Base-by-base conservation (phyloP, 2,329 filamentous ascomycete species). In the Aureobasidium melanogenum region DNA sequence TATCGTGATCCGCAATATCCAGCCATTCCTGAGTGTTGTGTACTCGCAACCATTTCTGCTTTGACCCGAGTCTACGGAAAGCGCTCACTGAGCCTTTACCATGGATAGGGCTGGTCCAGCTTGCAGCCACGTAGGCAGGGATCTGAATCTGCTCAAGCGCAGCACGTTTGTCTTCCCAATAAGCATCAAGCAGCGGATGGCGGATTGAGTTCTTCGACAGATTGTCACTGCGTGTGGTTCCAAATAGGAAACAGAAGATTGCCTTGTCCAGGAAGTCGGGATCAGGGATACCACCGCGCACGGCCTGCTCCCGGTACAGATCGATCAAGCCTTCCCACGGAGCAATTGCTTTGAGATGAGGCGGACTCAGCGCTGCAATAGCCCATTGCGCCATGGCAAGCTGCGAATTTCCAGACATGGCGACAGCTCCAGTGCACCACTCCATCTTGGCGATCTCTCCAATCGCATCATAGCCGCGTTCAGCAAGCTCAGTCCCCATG, bases 291-390 rank as follows among this genome's bases (percentile, higher is more conserved):
- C 77, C 77, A 17, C 79, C 78, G 6, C 78, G 72, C 36, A 69
- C 71, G 63, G 79, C 76, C 28, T 76, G 73, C 63, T 81, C 78
- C 1, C 77, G 74, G 63, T 77, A 80, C 3, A 80, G 65, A 63
- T 81, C 79, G 0, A 72, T 72, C 41, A 69, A 74, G 9, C 76
- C 78, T 65, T 82, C 79, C 77, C 77, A 78, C 46, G 70, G 80
- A 0, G 76, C 77, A 34, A 80, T 77, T 0, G 72, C 71, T 17
- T 70, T 70, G 5, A 79, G 69, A 12, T 69, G 71, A 0, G 77
- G 77, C 9, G 78, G 77, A 19, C 72, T 68, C 44, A 73, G 66
- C 0, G 75, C 69, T 0, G 76, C 77, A 10, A 78, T 72, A 54
- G 74, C 74, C 68, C 66, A 70, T 61, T 79, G 76, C 0, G 71